Evolutionary conservation across 768 basidiomycete species (phyloP), one percentile per base, ranked within the genome.

Genomic region (Termitomyces eurrhizus): DNA sequence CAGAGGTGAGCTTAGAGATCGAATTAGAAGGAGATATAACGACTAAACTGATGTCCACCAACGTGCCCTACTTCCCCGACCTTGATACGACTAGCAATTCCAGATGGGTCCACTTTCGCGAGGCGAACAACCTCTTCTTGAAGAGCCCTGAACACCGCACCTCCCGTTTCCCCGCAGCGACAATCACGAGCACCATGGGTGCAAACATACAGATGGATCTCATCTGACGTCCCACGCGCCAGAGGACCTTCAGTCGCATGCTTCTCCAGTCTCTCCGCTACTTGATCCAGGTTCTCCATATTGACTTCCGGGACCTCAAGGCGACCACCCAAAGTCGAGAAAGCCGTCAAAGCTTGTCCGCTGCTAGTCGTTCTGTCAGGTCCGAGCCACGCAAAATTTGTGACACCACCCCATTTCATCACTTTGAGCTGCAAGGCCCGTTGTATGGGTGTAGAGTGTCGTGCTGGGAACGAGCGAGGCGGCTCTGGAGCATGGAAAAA

Each of bases 181-280:
- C 92, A 95, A 68, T 93, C 92, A 53, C 91, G 80, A 44, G 81
- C 77, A 5, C 83, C 85, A 68, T 94, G 92, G 4, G 91, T 92
- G 69, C 92, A 94, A 1, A 94, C 84, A 66, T 87, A 90, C 18
- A 91, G 62, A 24, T 80, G 74, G 5, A 77, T 67, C 39, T 74
- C 69, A n/a, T 70, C 59, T 5, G 42, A 65, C 14, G 63, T 64
- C 44, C 49, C 32, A 48, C 58, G 24, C 32, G 44, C 49, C 21
- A 60, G 37, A 60, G 64, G 49, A 33, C 67, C 58, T 41, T 59
- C 63, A 14, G 35, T 51, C 37, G 66, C 65, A 61, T 76, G 77
- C 13, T 62, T 66, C 39, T 63, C 66, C 51, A 87, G 75, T 54
- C 53, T 65, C 29, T 66, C 67, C 41, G 70, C 80, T 2, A 85